Evolutionary conservation across 495 filamentous ascomycete species (phyloP), one percentile per base, ranked within the genome.

Genomic region (Xylaria castorea): DNA sequence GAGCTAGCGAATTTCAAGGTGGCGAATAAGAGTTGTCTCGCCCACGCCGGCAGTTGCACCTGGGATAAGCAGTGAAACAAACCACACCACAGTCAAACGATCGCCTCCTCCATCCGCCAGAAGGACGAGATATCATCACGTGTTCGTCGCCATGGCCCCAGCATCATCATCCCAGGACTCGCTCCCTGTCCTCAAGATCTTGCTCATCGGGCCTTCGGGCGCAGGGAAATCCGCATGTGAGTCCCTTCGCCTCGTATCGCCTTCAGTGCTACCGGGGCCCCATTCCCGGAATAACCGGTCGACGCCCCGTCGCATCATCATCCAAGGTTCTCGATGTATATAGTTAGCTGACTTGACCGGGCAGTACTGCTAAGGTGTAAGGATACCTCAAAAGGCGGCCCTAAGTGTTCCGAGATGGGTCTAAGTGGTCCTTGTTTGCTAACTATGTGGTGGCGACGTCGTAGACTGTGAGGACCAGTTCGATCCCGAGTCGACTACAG

Each of bases 381-480:
- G 80, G 81, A 16, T 20, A 44, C 16, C 40, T 4, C 11, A 53
- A 46, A 65, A 48, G 25, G 32, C 60, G 20, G 57, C 32, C 18
- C 42, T 48, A 5, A 6, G 16, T 11, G 2, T 46, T 42, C 6
- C 42, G 25, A 27, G 25, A 50, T 66, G 63, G 16, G 34, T 11
- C 44, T 11, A 5, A 5, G 27, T 30, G 14, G 30, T 38, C 25
- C 11, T 25, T n/a, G 9, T 36, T 22, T 42, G 67, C 55, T 70
- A 40, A 70, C 67, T 38, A 9, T 25, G 48, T 20, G 36, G 12
- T 57, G 22, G 18, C 27, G 46, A n/a, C 42, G 50, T 50, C 50
- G 40, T 57, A 80, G 78, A 90, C 76, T 89, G 87, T 78, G 88
- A 90, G 71, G 85, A 90, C 77, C 86, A 88, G 68, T 90, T 89